Evolutionary conservation across 345 rosid genomes (phyloP).

Genomic region (Anacardium occidentale): DNA sequence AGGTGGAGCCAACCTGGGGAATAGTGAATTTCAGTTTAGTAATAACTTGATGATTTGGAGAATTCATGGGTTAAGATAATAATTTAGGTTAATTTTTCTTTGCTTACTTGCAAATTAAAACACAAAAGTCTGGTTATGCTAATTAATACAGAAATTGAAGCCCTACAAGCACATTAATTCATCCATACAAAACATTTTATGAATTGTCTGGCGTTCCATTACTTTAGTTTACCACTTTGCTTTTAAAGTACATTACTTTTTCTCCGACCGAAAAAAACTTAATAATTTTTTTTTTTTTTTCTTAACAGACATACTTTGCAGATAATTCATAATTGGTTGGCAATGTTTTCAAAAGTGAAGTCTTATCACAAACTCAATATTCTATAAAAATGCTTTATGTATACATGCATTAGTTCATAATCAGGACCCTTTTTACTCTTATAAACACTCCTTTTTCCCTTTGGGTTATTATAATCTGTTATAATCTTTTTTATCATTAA

Average conservation of each 20-base stretch:
- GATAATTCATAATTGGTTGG: slow-evolving; percentile 25
- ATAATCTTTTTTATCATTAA: too few species aligned
- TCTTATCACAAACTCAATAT: slow-evolving; percentile 20
- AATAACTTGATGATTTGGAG: slow-evolving; percentile 13
- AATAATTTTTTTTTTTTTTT: background rate
- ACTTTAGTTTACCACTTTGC: slow-evolving; percentile 3
- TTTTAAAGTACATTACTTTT: slow-evolving; percentile 30
- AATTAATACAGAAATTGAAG: background rate
- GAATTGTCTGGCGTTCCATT: slow-evolving; percentile 21
- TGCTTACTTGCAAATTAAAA: background rate
- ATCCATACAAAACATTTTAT: background rate
- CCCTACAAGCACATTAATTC: slow-evolving; percentile 18
- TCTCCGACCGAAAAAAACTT: slow-evolving; percentile 29
- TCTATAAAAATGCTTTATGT: background rate
- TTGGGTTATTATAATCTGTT: background rate
- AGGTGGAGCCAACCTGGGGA: slow-evolving; percentile 38
- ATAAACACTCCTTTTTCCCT: too few species aligned
- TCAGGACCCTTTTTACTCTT: too few species aligned
- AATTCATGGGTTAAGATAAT: slow-evolving; percentile 15
- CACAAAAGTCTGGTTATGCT: background rate
- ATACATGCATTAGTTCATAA: background rate
- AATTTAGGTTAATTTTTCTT: background rate
- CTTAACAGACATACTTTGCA: slow-evolving; percentile 22
- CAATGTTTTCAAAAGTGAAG: slow-evolving; percentile 31
- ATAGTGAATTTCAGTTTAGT: background rate